Percentiles rank a stretch among this genome's conserved stretches.
Evolutionary conservation across 257 asterid genomes (phyloP).

Genomic region (Lavandula angustifolia): DNA sequence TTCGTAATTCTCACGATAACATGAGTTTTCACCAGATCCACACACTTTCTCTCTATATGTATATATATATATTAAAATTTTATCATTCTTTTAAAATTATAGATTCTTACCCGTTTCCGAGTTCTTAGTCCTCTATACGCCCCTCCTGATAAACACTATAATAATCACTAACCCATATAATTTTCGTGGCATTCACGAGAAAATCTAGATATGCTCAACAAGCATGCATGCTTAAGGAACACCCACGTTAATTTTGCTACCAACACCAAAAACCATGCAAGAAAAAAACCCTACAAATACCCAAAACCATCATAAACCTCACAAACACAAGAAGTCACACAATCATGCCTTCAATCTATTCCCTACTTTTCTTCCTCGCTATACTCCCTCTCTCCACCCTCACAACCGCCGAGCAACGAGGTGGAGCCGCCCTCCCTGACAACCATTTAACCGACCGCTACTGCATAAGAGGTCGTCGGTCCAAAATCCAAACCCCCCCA

Average conservation of each 20-base stretch:
- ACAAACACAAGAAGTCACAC: background rate
- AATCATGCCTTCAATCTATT: constrained; percentile 3
- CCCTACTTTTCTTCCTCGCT: constrained; percentile 2
- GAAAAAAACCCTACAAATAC: background rate
- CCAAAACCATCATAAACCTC: background rate
- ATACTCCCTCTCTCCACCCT: constrained; percentile 13
- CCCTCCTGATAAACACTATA: too few relatives aligned
- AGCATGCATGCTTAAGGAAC: background rate
- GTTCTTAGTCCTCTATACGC: too few relatives aligned
- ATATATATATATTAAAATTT: too few relatives aligned
- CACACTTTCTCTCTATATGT: too few relatives aligned
- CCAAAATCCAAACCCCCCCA: constrained; percentile 10
- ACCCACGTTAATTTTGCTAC: background rate
- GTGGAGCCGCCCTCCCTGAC: background rate
- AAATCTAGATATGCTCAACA: background rate
- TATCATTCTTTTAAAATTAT: too few relatives aligned
- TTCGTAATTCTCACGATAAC: too few relatives aligned
- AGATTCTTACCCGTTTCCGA: too few relatives aligned
- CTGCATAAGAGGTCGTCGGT: constrained; percentile 3
- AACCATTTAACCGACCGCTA: background rate
- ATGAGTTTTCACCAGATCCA: too few relatives aligned
- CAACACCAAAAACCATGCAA: background rate
- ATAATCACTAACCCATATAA: background rate
- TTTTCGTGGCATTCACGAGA: constrained; percentile 7
- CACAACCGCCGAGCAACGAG: constrained; percentile 9